Percentiles rank a stretch among this genome's conserved stretches.
These are phyloP conservation scores for Coccomyxa sp. DNA, from an alignment of 139 green algal genomes.

Conservation along the genomic window DNA sequence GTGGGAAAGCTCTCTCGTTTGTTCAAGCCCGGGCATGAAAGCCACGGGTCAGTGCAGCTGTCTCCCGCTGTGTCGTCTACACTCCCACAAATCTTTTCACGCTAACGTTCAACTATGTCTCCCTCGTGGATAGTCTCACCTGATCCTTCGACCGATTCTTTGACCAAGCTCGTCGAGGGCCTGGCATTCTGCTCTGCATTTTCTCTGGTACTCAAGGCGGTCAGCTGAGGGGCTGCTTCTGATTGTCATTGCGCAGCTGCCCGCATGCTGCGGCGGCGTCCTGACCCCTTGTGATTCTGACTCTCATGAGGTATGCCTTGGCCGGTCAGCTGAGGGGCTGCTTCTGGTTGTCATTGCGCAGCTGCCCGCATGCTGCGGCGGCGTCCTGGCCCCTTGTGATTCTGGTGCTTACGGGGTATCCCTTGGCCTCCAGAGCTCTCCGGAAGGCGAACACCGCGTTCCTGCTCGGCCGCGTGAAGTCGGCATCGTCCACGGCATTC, in stretches of 20 bases:
- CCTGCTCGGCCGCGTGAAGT: conserved; percentile 70
- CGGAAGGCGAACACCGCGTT: conserved; percentile 47
- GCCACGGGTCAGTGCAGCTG: too few relatives aligned
- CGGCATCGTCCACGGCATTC: conserved; percentile 88
- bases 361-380: conserved; percentile 93
- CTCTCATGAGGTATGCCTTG: conserved; percentile 41
- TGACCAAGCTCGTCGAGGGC: too few relatives aligned
- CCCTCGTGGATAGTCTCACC: too few relatives aligned
- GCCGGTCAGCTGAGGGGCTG: conserved; percentile 40
- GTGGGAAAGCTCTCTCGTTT: too few relatives aligned
- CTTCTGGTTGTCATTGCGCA: conserved; percentile 92
- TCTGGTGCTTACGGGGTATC: conserved; percentile 57
- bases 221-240: conserved; percentile 72
- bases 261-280: conserved; percentile 95
- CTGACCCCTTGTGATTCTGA: conserved; percentile 72
- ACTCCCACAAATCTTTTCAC: too few relatives aligned
- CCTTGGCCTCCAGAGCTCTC: conserved; percentile 51
- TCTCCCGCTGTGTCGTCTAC: too few relatives aligned
- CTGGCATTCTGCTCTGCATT: too few relatives aligned
- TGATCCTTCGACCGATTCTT: too few relatives aligned
- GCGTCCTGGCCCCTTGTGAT: conserved; percentile 83
- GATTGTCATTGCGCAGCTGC: conserved; percentile 89
- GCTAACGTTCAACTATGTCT: too few relatives aligned
- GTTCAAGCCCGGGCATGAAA: too few relatives aligned
- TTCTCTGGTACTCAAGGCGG: too few relatives aligned